Evolutionary conservation across 2,329 filamentous ascomycete species (phyloP).

Genomic region (Fusarium sp.): DNA sequence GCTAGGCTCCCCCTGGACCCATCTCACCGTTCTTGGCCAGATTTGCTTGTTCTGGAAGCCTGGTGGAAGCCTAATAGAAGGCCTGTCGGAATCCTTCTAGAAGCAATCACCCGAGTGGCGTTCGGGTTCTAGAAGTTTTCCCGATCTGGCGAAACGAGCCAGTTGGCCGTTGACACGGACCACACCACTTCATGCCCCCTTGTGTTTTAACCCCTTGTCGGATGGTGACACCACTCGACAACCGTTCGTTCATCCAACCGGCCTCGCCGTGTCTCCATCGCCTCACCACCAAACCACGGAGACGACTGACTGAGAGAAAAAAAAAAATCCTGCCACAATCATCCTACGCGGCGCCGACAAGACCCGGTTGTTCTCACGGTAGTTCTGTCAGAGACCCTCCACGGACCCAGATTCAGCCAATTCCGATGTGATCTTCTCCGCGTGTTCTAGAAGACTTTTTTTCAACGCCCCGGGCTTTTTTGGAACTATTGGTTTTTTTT

Average conservation of each 20-base stretch:
- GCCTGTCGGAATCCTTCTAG: constrained; percentile 33
- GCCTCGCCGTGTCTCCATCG: constrained; percentile 46
- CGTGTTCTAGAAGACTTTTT: constrained; percentile 33
- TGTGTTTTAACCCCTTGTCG: constrained; percentile 4
- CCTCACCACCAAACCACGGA: constrained; percentile 31
- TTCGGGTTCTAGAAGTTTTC: constrained; percentile 44
- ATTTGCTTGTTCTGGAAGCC: constrained; percentile 25
- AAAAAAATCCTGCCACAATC: constrained; percentile 29
- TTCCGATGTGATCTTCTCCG: constrained; percentile 18
- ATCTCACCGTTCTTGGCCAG: constrained; percentile 1
- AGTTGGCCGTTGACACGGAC: constrained; percentile 22
- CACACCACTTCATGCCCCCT: constrained; percentile 24
- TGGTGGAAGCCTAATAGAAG: constrained; percentile 12
- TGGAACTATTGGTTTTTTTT: constrained; percentile 30
- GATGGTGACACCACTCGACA: constrained; percentile 36
- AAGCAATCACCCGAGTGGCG: constrained; percentile 30
- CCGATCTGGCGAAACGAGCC: constrained; percentile 16
- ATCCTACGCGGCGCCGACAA: constrained; percentile 22
- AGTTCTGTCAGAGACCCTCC: constrained; percentile 5
- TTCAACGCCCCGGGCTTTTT: constrained; percentile 23
- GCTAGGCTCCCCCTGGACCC: neutral
- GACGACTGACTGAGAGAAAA: constrained; percentile 1
- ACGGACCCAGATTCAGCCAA: constrained; percentile 20
- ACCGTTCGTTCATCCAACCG: constrained; percentile 33
- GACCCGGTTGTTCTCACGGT: constrained; percentile 12